phyloP scores from a whole-genome alignment of 2,329 filamentous ascomycete species.

The Gaeumannomyces sp. region DNA sequence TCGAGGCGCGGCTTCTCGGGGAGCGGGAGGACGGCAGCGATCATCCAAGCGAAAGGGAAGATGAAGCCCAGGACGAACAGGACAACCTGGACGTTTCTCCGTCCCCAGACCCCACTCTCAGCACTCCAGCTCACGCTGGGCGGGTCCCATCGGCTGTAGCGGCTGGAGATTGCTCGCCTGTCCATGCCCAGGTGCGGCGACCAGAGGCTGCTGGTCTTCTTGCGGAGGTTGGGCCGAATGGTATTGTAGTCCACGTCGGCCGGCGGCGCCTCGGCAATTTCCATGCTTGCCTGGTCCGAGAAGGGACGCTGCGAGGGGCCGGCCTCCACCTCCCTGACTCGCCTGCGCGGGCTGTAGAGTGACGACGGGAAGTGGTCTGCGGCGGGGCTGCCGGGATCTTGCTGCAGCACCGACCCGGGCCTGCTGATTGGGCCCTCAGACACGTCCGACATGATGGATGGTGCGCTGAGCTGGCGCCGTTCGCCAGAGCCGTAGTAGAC shows the following conservation, averaged over 20 bases:
- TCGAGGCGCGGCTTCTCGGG: conserved; percentile 49
- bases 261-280: conserved; percentile 32
- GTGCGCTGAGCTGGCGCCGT: conserved; percentile 43
- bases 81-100: conserved; percentile 67
- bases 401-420: conserved; percentile 35
- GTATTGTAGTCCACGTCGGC: conserved; percentile 15
- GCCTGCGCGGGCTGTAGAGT: conserved; percentile 40
- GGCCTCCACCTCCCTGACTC: conserved; percentile 31
- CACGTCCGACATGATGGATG: conserved; percentile 37
- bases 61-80: conserved; percentile 73
- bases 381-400: conserved; percentile 44
- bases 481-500: conserved; percentile 68
- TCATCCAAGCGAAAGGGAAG: conserved; percentile 75
- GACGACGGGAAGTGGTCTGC: conserved; percentile 40
- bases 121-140: conserved; percentile 62
- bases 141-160: conserved; percentile 64
- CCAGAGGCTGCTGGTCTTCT: conserved; percentile 59
- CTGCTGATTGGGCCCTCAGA: conserved; percentile 42
- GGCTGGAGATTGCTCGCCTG: conserved; percentile 41
- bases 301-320: conserved; percentile 19
- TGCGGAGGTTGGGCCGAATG: conserved; percentile 29
- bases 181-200: conserved; percentile 67
- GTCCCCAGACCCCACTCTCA: conserved; percentile 54
- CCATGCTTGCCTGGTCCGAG: conserved; percentile 34
- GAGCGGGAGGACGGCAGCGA: conserved; percentile 68